phyloP scores from a whole-genome alignment of 257 asterid genomes.

The Solanum verrucosum region DNA sequence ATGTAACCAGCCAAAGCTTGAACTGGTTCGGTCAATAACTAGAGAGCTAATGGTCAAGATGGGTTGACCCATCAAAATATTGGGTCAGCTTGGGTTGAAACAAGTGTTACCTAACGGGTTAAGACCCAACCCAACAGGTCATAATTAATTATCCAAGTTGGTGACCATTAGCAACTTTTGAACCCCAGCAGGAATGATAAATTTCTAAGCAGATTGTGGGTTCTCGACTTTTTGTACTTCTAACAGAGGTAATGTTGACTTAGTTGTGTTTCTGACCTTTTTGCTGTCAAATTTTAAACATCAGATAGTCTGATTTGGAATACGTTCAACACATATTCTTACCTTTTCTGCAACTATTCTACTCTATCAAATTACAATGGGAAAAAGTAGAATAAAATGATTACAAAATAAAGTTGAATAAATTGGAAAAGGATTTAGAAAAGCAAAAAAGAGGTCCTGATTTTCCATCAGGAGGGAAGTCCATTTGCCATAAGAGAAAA shows the following conservation, averaged over 20 bases:
- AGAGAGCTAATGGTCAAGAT: background rate
- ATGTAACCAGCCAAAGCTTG: background rate
- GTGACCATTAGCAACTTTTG: background rate
- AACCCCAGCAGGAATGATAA: background rate
- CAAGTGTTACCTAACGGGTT: background rate
- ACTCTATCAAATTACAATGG: background rate
- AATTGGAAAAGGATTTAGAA: background rate
- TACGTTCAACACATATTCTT: background rate
- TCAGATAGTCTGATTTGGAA: background rate
- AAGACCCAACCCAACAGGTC: background rate
- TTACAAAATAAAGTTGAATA: background rate
- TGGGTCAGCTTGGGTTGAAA: background rate
- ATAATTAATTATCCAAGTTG: background rate
- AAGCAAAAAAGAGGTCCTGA: background rate
- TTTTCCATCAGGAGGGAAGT: background rate
- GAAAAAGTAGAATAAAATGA: background rate
- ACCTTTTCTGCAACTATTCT: background rate
- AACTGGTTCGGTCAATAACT: background rate
- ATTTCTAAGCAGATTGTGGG: background rate
- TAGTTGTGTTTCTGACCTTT: background rate
- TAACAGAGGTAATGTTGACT: background rate
- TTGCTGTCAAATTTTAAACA: background rate
- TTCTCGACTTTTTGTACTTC: background rate
- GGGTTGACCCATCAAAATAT: background rate
- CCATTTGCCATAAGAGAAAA: background rate